A percentile compares a stretch with the other conserved stretches of the same genome.
These are phyloP conservation scores for Cinnamomum chago DNA, from an alignment of 164 flowering plant species.

Conservation along the genomic window DNA sequence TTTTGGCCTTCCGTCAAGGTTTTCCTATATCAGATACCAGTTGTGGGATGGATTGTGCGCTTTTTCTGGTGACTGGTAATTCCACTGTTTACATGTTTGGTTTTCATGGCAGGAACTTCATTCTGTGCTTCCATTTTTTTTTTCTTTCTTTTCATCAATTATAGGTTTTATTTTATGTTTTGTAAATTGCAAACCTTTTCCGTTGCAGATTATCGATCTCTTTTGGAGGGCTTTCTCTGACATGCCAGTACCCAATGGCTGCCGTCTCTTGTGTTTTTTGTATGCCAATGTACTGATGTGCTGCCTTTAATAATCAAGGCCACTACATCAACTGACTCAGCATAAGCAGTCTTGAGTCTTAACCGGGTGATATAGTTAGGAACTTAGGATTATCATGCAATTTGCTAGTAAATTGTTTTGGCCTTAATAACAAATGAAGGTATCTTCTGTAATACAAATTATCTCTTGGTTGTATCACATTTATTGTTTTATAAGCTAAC, in stretches of 20 bases:
- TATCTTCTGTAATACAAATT: too few species aligned
- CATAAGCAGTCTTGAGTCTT: too few species aligned
- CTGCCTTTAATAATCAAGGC: constrained; percentile 2
- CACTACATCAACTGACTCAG: background rate
- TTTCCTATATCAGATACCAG: constrained; percentile 66
- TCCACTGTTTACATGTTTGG: background rate
- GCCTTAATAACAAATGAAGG: too few species aligned
- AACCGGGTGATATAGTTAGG: too few species aligned
- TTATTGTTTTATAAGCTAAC: too few species aligned
- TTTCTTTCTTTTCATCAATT: background rate
- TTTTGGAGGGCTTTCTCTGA: constrained; percentile 23
- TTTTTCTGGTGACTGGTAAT: constrained; percentile 37
- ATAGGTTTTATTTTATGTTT: background rate
- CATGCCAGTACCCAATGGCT: background rate
- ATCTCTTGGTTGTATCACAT: too few species aligned
- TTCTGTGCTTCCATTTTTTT: background rate
- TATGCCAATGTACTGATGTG: background rate
- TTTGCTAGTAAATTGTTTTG: too few species aligned
- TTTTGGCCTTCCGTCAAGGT: constrained; percentile 63
- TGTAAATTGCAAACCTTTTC: background rate
- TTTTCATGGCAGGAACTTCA: background rate
- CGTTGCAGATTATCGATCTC: constrained; percentile 29
- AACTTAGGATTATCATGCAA: too few species aligned
- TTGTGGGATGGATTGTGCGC: constrained; percentile 65
- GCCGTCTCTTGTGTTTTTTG: background rate